Evolutionary conservation across 2,329 filamentous ascomycete species (phyloP), one percentile per base, ranked within the genome.

Genomic region (Verticillium nonalfalfae): DNA sequence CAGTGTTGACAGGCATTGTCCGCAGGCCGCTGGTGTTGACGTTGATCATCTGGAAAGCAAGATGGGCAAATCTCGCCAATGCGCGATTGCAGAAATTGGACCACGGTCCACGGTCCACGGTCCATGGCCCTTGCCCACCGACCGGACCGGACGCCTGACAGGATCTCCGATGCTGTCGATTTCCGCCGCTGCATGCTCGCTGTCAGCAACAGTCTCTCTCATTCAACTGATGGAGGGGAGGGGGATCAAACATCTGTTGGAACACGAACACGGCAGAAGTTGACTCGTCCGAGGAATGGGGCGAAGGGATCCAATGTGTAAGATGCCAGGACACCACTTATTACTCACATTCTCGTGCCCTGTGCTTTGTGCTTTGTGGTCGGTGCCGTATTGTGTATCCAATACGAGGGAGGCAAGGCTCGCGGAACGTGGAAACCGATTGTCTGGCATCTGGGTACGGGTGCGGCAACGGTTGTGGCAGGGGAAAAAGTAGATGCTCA

Each of bases 31-130:
- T 18, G 45, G 45, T 52, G 45, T 52, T 52, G 45, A 52, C 45
- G 7, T 21, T 52, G 45, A 52, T 52, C 45, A 26, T 26, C 56
- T 62, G 61, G 62, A 69, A 31, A 66, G 62, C 66, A 68, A 68
- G 66, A 68, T 66, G 62, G 59, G 67, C 67, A 66, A 69, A 68
- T 69, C 64, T 68, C 67, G 69, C 66, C 59, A 64, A 61, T 62
- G 66, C 63, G 45, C 66, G 66, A 71, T 71, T 73, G 68, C 71
- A 71, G 45, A 52, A 52, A 52, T 52, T 52, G 45, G 45, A 18
- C 45, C 45, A 18, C 21, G n/a, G 18, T 52, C 39, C 45, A 52
- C n/a, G n/a, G n/a, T n/a, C 45, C 45, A 18, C 21, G n/a, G 18
- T 52, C 39, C 45, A 52, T 21, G n/a, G 26, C 45, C 45, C n/a